These are phyloP conservation scores for Penicillium odoratum DNA, from an alignment of 495 filamentous ascomycete genomes.

Conservation along the genomic window DNA sequence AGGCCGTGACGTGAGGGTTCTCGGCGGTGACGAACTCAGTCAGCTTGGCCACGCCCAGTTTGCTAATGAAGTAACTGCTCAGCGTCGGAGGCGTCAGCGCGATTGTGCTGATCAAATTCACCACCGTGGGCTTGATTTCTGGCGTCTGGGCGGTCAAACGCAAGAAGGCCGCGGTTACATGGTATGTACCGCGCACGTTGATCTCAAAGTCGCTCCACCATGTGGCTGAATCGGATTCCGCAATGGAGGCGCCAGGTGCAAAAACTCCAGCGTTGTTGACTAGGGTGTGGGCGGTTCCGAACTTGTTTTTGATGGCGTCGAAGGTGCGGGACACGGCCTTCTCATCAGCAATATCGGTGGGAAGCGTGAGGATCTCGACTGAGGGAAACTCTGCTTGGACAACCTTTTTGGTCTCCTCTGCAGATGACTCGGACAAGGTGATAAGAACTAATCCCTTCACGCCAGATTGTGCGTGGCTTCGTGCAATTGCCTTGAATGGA, in stretches of 20 bases:
- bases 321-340: background rate
- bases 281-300: background rate
- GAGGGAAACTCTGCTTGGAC: slow-evolving; percentile 2
- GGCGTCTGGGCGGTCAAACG: background rate
- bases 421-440: background rate
- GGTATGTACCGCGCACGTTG: slow-evolving; percentile 1
- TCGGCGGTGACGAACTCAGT: background rate
- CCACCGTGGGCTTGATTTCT: background rate
- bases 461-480: background rate
- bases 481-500: background rate
- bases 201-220: slow-evolving; percentile 3
- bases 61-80: slow-evolving; percentile 5
- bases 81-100: slow-evolving; percentile 1
- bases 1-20: background rate
- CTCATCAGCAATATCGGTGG: background rate
- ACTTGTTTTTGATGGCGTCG: background rate
- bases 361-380: background rate
- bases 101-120: background rate
- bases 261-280: slow-evolving; percentile 2
- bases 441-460: slow-evolving; percentile 1
- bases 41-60: background rate
- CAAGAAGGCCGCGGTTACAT: slow-evolving; percentile 2
- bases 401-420: slow-evolving; percentile 1
- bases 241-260: slow-evolving; percentile 1
- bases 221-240: background rate